These are phyloP conservation scores for Psilocybe cyanescens DNA, from an alignment of 768 basidiomycete species.

Conservation along the genomic window DNA sequence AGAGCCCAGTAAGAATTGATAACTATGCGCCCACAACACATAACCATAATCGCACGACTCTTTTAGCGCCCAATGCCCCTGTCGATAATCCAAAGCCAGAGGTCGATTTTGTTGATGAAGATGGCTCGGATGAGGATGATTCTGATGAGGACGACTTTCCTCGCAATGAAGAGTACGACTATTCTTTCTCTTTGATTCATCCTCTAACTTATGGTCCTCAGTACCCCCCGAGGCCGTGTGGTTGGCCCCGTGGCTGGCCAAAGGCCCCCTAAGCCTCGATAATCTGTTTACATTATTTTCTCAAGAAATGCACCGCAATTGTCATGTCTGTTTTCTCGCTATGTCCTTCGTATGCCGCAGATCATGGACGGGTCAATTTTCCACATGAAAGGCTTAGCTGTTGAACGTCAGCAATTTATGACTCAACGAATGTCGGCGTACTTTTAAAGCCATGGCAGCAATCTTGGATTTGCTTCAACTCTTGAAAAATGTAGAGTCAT, in stretches of 20 bases:
- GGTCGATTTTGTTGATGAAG: not conserved
- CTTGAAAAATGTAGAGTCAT: no score
- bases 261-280: constrained; percentile 9
- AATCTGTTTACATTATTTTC: not conserved
- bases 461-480: no score
- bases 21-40: not conserved
- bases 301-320: not conserved
- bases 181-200: not conserved
- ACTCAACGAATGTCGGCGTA: no score
- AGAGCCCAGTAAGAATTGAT: not conserved
- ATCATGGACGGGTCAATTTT: no score
- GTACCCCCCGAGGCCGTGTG: constrained; percentile 15
- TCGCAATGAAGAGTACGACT: constrained; percentile 16
- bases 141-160: constrained; percentile 11
- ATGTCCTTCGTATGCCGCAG: no score
- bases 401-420: no score
- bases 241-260: constrained; percentile 17
- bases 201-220: not conserved
- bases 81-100: not conserved
- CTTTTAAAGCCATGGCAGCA: no score
- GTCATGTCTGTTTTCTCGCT: not conserved
- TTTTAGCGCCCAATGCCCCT: not conserved
- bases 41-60: not conserved
- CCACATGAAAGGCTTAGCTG: no score
- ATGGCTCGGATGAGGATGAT: not conserved